Percentiles rank a stretch among this genome's conserved stretches.
These are phyloP conservation scores for Climacium dendroides DNA, from an alignment of 225 moss, liverwort and hornwort genomes.

Conservation along the genomic window DNA sequence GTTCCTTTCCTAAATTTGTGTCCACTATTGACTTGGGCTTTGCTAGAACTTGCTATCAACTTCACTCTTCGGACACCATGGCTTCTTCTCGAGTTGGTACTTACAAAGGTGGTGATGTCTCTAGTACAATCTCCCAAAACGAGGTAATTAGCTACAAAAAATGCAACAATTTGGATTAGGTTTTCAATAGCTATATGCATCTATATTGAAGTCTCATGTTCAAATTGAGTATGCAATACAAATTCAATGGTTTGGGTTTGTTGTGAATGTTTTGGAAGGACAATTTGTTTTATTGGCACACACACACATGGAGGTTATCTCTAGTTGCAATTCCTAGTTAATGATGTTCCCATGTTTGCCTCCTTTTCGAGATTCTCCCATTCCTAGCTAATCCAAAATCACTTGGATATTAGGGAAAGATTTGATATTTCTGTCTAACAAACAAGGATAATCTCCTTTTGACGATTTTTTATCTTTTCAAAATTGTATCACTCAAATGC, in stretches of 20 bases:
- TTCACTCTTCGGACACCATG: no score
- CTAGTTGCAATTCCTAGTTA: no score
- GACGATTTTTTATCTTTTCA: background rate
- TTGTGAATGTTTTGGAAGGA: background rate
- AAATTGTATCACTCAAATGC: no score
- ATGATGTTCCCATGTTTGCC: no score
- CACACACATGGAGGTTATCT: no score
- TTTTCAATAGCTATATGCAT: background rate
- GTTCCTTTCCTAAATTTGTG: no score
- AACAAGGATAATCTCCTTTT: background rate
- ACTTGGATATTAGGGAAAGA: background rate
- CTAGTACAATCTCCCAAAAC: accelerated
- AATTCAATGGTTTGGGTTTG: background rate
- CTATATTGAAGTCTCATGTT: background rate
- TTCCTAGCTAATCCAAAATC: no score
- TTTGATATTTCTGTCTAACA: background rate
- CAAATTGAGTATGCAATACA: background rate
- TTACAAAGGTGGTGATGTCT: background rate
- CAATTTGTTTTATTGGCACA: background rate
- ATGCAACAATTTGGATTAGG: background rate
- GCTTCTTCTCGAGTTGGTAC: background rate
- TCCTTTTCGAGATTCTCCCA: no score
- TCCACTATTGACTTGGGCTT: no score
- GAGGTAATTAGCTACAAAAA: background rate
- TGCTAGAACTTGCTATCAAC: no score